A percentile compares a stretch with the other conserved stretches of the same genome.
These are phyloP conservation scores for Coniochaeta sp. DNA, from an alignment of 2,329 filamentous ascomycete species.

Conservation along the genomic window DNA sequence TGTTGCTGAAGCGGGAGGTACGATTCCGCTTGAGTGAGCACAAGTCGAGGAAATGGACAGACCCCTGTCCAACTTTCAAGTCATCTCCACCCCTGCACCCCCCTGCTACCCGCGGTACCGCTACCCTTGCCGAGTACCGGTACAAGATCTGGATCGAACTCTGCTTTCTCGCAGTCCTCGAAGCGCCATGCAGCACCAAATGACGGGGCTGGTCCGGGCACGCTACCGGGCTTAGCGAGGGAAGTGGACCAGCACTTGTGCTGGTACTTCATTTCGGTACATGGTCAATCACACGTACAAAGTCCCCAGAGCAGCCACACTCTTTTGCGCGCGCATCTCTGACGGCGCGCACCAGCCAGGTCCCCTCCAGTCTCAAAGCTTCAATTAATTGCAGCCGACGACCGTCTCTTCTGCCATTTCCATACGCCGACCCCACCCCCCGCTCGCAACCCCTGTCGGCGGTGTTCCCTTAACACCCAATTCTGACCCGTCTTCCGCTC, in stretches of 20 bases:
- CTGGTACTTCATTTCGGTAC: not conserved
- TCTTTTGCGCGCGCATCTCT: too few species aligned
- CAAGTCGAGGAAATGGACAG: not conserved
- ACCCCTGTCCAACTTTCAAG: not conserved
- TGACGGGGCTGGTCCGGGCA: not conserved
- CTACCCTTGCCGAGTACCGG: not conserved
- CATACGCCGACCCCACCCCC: not conserved
- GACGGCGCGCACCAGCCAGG: not conserved
- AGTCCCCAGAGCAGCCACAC: not conserved
- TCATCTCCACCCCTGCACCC: not conserved
- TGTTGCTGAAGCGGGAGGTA: not conserved
- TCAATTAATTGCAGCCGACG: not conserved
- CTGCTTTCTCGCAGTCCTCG: not conserved
- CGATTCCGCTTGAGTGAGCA: not conserved
- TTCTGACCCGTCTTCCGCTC: not conserved
- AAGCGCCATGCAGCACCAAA: slow-evolving; percentile 2
- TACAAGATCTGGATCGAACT: not conserved
- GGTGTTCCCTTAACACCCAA: not conserved
- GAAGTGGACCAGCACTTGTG: slow-evolving; percentile 4
- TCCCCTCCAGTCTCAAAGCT: not conserved
- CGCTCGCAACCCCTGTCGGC: not conserved
- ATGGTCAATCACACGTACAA: slow-evolving; percentile 6
- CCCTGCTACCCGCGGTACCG: not conserved
- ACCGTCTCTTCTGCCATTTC: not conserved
- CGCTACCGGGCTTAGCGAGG: slow-evolving; percentile 17